These are phyloP conservation scores for Cryptosporidium andersoni DNA, from an alignment of 169 alveolate genomes.

Conservation along the genomic window DNA sequence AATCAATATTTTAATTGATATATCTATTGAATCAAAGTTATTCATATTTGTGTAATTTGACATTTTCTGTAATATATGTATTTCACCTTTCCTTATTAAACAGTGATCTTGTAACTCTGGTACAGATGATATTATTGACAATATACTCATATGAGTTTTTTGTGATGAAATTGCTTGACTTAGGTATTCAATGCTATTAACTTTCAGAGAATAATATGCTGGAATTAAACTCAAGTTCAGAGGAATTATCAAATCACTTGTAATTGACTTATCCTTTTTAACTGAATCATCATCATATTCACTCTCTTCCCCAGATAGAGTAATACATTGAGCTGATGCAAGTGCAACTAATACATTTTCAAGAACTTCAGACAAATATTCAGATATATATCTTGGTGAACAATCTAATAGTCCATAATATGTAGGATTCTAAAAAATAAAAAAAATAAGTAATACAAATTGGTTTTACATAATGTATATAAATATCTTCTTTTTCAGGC, in stretches of 20 bases:
- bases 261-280: background rate
- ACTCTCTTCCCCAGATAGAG: constrained; percentile 82
- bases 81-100: constrained; percentile 37
- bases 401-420: constrained; percentile 95
- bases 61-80: background rate
- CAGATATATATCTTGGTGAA: constrained; percentile 91
- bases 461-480: constrained; percentile 9
- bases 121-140: constrained; percentile 12
- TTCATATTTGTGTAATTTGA: constrained; percentile 1
- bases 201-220: constrained; percentile 77
- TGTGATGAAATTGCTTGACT: constrained; percentile 12
- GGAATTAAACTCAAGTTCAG: constrained; percentile 85
- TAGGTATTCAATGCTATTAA: constrained; percentile 75
- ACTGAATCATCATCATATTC: constrained; percentile 75
- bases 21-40: background rate
- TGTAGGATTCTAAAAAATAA: constrained; percentile 93
- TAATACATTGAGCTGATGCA: constrained; percentile 92
- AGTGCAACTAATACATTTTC: constrained; percentile 92
- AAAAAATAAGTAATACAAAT: background rate
- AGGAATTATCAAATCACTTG: constrained; percentile 74
- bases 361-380: constrained; percentile 93
- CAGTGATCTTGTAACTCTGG: constrained; percentile 47
- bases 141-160: constrained; percentile 19
- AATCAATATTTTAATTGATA: constrained; percentile 16
- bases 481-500: constrained; percentile 51